phyloP scores from a whole-genome alignment of 192 early-diverging fungal species.

The Coemansia guatemalensis region DNA sequence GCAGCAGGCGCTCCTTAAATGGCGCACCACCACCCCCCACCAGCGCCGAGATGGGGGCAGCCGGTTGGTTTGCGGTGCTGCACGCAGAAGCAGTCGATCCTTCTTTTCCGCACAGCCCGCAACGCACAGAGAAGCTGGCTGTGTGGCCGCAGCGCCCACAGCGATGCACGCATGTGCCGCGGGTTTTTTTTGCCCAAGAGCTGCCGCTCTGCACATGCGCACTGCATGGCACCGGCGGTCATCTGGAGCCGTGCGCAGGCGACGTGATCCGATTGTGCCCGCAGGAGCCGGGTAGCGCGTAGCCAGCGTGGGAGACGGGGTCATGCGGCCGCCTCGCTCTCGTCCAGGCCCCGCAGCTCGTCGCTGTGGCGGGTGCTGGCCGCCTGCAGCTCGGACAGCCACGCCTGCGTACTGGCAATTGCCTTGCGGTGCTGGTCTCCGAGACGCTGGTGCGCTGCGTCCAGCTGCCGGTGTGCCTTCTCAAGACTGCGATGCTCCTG shows the following conservation, averaged over 20 bases:
- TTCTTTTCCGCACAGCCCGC: background rate
- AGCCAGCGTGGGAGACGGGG: background rate
- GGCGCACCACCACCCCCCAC: background rate
- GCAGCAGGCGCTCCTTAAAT: constrained; percentile 5
- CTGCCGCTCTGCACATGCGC: background rate
- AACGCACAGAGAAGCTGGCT: background rate
- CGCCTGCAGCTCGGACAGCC: constrained; percentile 47
- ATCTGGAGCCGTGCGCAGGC: background rate
- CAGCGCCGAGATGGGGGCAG: background rate
- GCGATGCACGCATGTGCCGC: background rate
- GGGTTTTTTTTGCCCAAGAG: too few relatives aligned
- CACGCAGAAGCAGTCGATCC: background rate
- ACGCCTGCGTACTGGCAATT: constrained; percentile 52
- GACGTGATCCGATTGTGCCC: constrained; percentile 5
- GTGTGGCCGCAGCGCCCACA: background rate
- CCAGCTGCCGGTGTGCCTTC: constrained; percentile 20
- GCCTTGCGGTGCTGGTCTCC: constrained; percentile 26
- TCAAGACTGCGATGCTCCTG: constrained; percentile 43
- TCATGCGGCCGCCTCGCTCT: constrained; percentile 11
- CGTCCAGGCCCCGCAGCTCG: constrained; percentile 18
- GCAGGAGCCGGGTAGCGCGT: background rate
- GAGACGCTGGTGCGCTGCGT: constrained; percentile 21
- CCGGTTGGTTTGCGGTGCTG: background rate
- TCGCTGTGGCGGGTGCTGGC: constrained; percentile 26
- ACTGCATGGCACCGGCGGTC: background rate